Evolutionary conservation across 2,329 filamentous ascomycete genomes (phyloP).

Genomic region (Aspergillus ochraceus): DNA sequence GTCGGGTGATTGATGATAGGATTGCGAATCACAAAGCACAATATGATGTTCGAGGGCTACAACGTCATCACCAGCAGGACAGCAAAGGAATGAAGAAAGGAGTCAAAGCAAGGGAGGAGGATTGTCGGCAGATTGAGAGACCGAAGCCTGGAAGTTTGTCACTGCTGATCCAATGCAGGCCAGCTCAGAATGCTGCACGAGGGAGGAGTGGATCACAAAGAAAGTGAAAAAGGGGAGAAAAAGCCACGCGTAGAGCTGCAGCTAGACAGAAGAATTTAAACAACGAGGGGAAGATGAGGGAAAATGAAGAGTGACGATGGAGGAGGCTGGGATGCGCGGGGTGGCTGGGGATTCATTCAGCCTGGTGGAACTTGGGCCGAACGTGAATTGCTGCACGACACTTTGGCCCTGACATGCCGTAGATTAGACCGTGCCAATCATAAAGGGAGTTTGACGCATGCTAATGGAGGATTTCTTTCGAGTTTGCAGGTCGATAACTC

Average conservation of each 20-base stretch:
- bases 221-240: conserved; percentile 1
- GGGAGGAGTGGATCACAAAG: background rate
- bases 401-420: background rate
- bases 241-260: background rate
- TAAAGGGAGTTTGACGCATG: background rate
- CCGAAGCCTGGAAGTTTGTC: background rate
- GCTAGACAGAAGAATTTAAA: conserved; percentile 11
- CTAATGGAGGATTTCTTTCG: background rate
- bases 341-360: conserved; percentile 31
- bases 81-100: background rate
- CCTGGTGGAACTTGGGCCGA: background rate
- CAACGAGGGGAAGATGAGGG: conserved; percentile 15
- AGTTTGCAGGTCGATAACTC: background rate
- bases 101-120: background rate
- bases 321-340: conserved; percentile 33
- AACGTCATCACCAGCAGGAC: conserved; percentile 1
- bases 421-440: background rate
- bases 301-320: conserved; percentile 7
- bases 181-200: conserved; percentile 9
- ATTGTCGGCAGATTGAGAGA: background rate
- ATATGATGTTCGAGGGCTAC: background rate
- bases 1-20: background rate
- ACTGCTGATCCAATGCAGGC: conserved; percentile 13
- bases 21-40: background rate
- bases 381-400: background rate